Conservation (phyloP, 495 filamentous ascomycete genomes). For the Aspergillus sclerotioniger region DNA sequence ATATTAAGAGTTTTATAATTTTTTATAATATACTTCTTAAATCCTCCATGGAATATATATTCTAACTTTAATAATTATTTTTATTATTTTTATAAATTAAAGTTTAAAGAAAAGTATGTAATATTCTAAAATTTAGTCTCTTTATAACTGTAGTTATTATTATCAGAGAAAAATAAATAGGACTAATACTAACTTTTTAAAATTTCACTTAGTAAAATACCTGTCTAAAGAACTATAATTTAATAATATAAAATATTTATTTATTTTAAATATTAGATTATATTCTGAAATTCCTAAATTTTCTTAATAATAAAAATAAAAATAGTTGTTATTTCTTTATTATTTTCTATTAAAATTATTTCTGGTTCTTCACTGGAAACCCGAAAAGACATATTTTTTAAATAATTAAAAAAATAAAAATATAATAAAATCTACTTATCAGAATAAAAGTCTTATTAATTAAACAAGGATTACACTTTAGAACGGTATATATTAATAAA, state of each 20-base stretch:
- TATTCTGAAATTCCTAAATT: too few relatives aligned
- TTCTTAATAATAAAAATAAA: too few relatives aligned
- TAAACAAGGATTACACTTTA: not conserved
- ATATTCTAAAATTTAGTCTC: not conserved
- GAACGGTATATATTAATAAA: not conserved
- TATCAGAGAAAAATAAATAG: too few relatives aligned
- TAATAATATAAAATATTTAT: too few relatives aligned
- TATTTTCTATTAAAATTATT: not conserved
- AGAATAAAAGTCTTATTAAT: not conserved
- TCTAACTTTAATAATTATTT: not conserved
- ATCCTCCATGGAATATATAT: too few relatives aligned
- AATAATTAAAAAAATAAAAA: not conserved
- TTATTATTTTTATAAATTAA: not conserved
- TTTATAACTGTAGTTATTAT: too few relatives aligned
- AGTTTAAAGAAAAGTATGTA: not conserved
- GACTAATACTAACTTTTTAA: too few relatives aligned
- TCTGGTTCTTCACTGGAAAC: not conserved
- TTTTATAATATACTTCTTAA: not conserved
- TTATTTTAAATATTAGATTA: too few relatives aligned
- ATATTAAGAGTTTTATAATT: not conserved
- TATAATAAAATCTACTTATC: not conserved
- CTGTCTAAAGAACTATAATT: too few relatives aligned
- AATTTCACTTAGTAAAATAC: too few relatives aligned
- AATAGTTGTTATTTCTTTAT: too few relatives aligned
- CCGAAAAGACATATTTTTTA: not conserved